Evolutionary conservation across 2,329 filamentous ascomycete species (phyloP).

Genomic region (Cercospora citrullina): DNA sequence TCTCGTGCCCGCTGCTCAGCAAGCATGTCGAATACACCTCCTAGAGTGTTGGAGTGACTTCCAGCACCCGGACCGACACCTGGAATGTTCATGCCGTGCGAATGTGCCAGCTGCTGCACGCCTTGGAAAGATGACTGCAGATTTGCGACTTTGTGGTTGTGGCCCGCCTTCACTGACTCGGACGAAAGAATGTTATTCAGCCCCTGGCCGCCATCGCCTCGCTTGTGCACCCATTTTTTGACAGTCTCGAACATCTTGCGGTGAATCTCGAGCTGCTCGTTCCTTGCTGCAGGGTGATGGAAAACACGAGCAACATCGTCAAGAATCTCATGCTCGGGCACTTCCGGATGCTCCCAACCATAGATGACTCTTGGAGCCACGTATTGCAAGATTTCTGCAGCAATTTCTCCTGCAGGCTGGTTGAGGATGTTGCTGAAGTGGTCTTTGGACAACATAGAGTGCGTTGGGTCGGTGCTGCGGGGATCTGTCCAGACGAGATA

Average conservation of each 20-base stretch:
- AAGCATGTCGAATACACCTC: conserved; percentile 37
- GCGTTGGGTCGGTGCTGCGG: conserved; percentile 51
- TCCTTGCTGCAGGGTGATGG: conserved; percentile 83
- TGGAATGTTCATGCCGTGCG: conserved; percentile 25
- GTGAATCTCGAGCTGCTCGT: conserved; percentile 76
- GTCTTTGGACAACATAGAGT: conserved; percentile 55
- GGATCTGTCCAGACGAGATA: conserved; percentile 54
- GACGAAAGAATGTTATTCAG: conserved; percentile 77
- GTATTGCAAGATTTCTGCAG: conserved; percentile 71
- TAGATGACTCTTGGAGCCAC: conserved; percentile 84
- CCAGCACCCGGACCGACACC: conserved; percentile 26
- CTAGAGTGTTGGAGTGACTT: conserved; percentile 32
- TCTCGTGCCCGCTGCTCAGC: conserved; percentile 20
- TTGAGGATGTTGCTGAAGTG: conserved; percentile 55
- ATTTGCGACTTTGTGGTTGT: conserved; percentile 63
- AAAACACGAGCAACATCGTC: conserved; percentile 80
- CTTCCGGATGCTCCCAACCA: conserved; percentile 85
- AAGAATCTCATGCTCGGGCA: conserved; percentile 79
- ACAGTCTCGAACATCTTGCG: conserved; percentile 87
- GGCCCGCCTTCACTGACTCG: conserved; percentile 77
- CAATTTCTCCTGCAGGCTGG: conserved; percentile 51
- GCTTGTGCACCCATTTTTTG: conserved; percentile 72
- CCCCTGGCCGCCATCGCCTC: conserved; percentile 63
- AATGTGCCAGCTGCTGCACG: conserved; percentile 29
- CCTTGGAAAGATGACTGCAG: conserved; percentile 31